A percentile compares a stretch with the other conserved stretches of the same genome.
These are phyloP conservation scores for Nakataea oryzae DNA, from an alignment of 2,329 filamentous ascomycete species.

Conservation along the genomic window DNA sequence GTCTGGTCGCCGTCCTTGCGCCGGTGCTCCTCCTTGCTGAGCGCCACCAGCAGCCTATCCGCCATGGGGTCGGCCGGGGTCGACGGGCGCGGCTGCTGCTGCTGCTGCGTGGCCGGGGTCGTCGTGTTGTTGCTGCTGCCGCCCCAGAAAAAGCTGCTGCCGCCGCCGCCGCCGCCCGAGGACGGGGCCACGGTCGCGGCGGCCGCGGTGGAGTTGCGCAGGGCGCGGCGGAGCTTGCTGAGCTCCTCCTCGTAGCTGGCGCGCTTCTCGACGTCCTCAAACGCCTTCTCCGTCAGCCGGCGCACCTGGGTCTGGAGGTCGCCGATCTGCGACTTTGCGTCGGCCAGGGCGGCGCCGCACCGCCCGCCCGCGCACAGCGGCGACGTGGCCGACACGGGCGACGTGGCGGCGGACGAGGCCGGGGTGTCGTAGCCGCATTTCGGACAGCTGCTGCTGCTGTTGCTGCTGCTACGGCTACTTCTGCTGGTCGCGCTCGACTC, in stretches of 20 bases:
- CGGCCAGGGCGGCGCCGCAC: slow-evolving; percentile 27
- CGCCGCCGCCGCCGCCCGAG: slow-evolving; percentile 11
- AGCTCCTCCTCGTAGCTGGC: slow-evolving; percentile 78
- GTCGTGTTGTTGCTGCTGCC: slow-evolving; percentile 13
- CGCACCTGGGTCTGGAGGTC: slow-evolving; percentile 64
- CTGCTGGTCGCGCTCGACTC: background rate
- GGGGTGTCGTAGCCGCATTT: slow-evolving; percentile 8
- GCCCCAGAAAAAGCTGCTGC: slow-evolving; percentile 13
- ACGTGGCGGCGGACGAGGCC: background rate
- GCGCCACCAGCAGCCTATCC: background rate
- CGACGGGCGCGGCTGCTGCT: slow-evolving; percentile 8
- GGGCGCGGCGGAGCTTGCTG: slow-evolving; percentile 37
- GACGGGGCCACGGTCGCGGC: slow-evolving; percentile 7
- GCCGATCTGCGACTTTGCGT: slow-evolving; percentile 49
- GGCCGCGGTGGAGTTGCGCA: slow-evolving; percentile 10
- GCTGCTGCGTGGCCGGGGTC: slow-evolving; percentile 14
- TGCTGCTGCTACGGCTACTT: background rate
- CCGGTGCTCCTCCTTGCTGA: slow-evolving; percentile 6
- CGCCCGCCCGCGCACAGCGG: background rate
- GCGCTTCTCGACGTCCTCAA: slow-evolving; percentile 52
- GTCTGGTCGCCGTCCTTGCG: slow-evolving; percentile 9
- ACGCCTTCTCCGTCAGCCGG: slow-evolving; percentile 60
- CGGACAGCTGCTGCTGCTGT: slow-evolving; percentile 6
- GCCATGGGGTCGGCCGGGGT: slow-evolving; percentile 4
- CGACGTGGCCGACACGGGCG: slow-evolving; percentile 5